Conservation (phyloP, 345 rosid species). For the Brassica nigra region DNA sequence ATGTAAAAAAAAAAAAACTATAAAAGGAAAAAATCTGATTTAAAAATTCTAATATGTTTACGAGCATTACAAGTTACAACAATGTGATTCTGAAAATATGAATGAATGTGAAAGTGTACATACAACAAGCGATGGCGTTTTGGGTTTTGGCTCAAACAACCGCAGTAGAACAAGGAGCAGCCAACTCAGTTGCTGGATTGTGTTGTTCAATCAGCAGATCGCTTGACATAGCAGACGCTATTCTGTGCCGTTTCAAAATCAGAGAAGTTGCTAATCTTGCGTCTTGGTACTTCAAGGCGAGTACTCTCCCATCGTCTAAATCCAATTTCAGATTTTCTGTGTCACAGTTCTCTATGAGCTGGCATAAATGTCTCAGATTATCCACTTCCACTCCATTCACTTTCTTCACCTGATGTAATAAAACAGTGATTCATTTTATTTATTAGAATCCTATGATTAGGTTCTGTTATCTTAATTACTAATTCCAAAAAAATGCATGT, state of each 20-base stretch:
- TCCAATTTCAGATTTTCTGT: slow-evolving; percentile 65
- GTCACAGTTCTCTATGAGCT: slow-evolving; percentile 62
- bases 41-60: slow-evolving; percentile 10
- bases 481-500: background rate
- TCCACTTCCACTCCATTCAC: slow-evolving; percentile 68
- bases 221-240: slow-evolving; percentile 61
- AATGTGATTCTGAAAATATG: slow-evolving; percentile 19
- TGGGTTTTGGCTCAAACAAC: slow-evolving; percentile 20
- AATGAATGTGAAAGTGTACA: slow-evolving; percentile 20
- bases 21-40: background rate
- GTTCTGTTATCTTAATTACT: background rate
- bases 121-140: slow-evolving; percentile 5
- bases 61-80: slow-evolving; percentile 16
- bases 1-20: background rate
- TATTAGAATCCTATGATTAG: background rate
- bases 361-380: slow-evolving; percentile 72
- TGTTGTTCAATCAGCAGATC: slow-evolving; percentile 52
- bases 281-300: slow-evolving; percentile 53
- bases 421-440: background rate
- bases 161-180: slow-evolving; percentile 35
- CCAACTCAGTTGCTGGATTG: slow-evolving; percentile 17
- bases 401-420: slow-evolving; percentile 68
- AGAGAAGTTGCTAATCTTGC: slow-evolving; percentile 68
- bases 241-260: slow-evolving; percentile 75
- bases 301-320: slow-evolving; percentile 80